Base-by-base conservation (phyloP, 805 yeast species). In the Spathaspora sp. region DNA sequence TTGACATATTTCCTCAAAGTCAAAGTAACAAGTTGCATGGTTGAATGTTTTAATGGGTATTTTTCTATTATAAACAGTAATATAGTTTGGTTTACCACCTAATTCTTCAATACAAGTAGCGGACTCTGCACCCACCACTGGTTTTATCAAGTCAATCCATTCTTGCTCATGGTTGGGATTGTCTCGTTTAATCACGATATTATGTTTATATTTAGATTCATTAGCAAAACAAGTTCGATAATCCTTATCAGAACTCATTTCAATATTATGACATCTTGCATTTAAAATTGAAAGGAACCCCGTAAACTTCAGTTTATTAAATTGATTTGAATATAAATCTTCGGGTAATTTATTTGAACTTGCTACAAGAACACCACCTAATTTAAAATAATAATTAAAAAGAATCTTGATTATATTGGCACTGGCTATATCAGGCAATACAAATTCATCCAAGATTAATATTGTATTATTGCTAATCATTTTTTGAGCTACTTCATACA, bases 341-440 rank as follows among this genome's bases (percentile, higher is more conserved):
- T 86, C 88, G 0, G 92, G 92, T 14, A 86, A 68, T 61, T 87
- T 75, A 57, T 86, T 86, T 2, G 89, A 82, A 1, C 90, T 86
- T 2, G 91, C 89, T 19, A 86, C 85, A 44, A 86, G 65, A 0
- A 86, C 88, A 4, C 92, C 92, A 2, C 92, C 92, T 11, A 86
- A 63, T 57, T 82, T 85, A 71, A 86, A 86, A 67, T 80, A 86
- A 62, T 80, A 84, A 0, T 86, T 82, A 65, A 86, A 84, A 47
- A 86, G 65, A 12, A 83, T 73, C 62, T 83, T 81, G 51, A 86
- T 69, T 38, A 86, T 83, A 58, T 84, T 86, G 1, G 89, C 91
- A 19, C 87, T 78, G 0, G 90, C 88, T 38, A 87, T 75, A 61
- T 86, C 92, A 0, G 92, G 92, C 29, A 86, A 62, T 87, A 85